Evolutionary conservation across 768 basidiomycete genomes (phyloP).

Genomic region (Clavulina sp.): DNA sequence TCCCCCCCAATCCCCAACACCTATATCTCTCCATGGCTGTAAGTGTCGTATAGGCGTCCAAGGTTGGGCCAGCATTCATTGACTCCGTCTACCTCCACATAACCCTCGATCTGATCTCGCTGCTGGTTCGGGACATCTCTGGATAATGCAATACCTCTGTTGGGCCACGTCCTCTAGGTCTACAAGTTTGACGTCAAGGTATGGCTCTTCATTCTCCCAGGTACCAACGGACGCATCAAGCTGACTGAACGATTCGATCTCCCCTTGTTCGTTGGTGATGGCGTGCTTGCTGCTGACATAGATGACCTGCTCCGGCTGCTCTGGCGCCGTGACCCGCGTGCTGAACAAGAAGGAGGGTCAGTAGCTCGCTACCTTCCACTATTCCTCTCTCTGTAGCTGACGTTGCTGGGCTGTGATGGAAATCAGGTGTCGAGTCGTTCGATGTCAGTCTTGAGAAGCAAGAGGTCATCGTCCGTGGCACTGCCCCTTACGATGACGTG

Average conservation of each 20-base stretch:
- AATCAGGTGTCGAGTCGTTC: conserved; percentile 37
- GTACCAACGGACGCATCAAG: neutral
- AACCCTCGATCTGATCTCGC: too few relatives aligned
- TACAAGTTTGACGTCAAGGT: conserved; percentile 83
- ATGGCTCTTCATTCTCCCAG: conserved; percentile 6
- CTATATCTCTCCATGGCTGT: too few relatives aligned
- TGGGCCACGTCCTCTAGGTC: conserved; percentile 19
- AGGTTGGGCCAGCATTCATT: too few relatives aligned
- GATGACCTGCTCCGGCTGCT: conserved; percentile 85
- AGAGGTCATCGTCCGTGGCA: conserved; percentile 49
- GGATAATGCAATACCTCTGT: too few relatives aligned
- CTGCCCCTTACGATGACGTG: conserved; percentile 43
- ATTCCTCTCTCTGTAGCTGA: neutral
- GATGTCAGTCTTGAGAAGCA: conserved; percentile 50
- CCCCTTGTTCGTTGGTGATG: neutral
- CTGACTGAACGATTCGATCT: neutral
- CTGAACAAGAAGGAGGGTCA: conserved; percentile 47
- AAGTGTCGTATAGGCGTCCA: too few relatives aligned
- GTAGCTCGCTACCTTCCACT: conserved; percentile 13
- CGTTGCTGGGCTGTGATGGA: neutral
- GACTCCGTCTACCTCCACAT: too few relatives aligned
- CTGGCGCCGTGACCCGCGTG: conserved; percentile 60
- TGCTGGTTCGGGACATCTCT: too few relatives aligned
- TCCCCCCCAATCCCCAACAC: too few relatives aligned
- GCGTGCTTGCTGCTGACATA: conserved; percentile 15